Evolutionary conservation across 2,329 filamentous ascomycete genomes (phyloP), one percentile per base, ranked within the genome.

Genomic region (Colletotrichum zoysiae): DNA sequence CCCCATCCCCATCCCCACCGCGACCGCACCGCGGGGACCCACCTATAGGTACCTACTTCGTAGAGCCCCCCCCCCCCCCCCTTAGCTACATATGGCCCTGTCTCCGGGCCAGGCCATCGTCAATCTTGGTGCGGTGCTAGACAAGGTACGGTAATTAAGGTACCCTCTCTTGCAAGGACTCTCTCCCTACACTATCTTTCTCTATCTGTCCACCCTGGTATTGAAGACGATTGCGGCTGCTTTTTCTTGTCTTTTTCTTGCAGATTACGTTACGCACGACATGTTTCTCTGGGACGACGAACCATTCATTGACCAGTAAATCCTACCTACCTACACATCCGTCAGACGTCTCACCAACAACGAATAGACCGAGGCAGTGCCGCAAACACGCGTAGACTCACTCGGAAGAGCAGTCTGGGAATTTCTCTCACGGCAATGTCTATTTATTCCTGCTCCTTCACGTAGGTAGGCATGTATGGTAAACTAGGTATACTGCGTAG

Each of bases 51-150:
- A n/a, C n/a, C n/a, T n/a, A n/a, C n/a, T n/a, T n/a, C n/a, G n/a
- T n/a, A 35, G 11, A 26, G 26, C 26, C 26, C 26, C 26, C 26
- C 26, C 3, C 26, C 26, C 3, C 42, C 50, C 64, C 48, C 64
- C 35, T 62, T 71, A 71, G 57, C 64, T 71, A 57, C 64, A 62
- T 67, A 67, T 44, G 64, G 42, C 51, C 57, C 38, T 46, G 64
- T 33, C 64, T n/a, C 67, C 67, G 40, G 40, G 30, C 38, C 56
- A 40, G 57, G 33, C 50, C 35, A 62, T 67, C 38, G 38, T 56
- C 30, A 69, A 71, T 63, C 65, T 40, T 26, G 56, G n/a, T 58
- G 14, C 23, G 7, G 40, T 33, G 33, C 38, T 51, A 53, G 58
- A 46, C 59, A 58, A 66, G 65, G 58, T 55, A 62, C 38, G 53